Evolutionary conservation across 2,329 filamentous ascomycete species (phyloP).

Genomic region (Xylaria digitata): DNA sequence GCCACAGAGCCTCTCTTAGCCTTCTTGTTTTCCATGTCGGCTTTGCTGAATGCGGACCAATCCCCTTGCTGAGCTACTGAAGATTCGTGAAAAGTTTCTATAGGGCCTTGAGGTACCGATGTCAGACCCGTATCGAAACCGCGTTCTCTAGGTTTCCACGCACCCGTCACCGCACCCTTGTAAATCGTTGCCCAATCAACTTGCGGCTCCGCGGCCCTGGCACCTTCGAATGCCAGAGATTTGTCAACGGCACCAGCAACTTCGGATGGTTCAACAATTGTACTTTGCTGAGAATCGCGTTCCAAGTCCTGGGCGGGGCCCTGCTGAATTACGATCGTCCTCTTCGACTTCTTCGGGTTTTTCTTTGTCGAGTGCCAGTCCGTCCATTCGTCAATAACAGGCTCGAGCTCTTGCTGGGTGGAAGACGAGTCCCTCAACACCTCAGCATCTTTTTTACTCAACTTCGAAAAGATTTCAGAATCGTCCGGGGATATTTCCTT

Average conservation of each 20-base stretch:
- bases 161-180: slow-evolving; percentile 26
- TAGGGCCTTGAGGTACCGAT: slow-evolving; percentile 29
- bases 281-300: neutral
- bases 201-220: slow-evolving; percentile 20
- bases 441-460: slow-evolving; percentile 52
- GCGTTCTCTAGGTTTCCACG: slow-evolving; percentile 17
- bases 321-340: slow-evolving; percentile 45
- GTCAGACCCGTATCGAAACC: neutral
- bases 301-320: slow-evolving; percentile 29
- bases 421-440: slow-evolving; percentile 27
- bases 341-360: slow-evolving; percentile 46
- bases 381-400: slow-evolving; percentile 43
- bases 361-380: slow-evolving; percentile 43
- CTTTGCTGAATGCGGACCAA: slow-evolving; percentile 53
- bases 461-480: slow-evolving; percentile 46
- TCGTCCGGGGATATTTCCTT: slow-evolving; percentile 43
- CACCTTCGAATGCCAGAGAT: slow-evolving; percentile 32
- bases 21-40: slow-evolving; percentile 60
- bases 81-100: slow-evolving; percentile 33
- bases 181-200: slow-evolving; percentile 32
- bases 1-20: slow-evolving; percentile 43
- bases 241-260: slow-evolving; percentile 31
- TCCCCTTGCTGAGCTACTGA: slow-evolving; percentile 37
- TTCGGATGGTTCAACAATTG: neutral
- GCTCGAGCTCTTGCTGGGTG: slow-evolving; percentile 42